A percentile compares a stretch with the other conserved stretches of the same genome.
Conservation (phyloP, 352 stramenopile species). For the Aphanomyces astaci region DNA sequence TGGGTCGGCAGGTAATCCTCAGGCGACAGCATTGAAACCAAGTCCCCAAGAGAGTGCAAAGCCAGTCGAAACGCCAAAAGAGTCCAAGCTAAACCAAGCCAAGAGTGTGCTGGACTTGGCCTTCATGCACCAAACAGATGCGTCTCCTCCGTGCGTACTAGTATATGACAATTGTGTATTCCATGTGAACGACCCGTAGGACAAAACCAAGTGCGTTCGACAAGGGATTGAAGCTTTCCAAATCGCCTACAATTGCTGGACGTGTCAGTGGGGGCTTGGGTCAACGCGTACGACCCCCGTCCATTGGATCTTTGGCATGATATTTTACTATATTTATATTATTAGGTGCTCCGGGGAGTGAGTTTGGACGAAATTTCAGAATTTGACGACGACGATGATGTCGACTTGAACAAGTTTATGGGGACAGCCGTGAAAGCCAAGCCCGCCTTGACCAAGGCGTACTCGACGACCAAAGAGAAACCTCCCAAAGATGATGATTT, state of each 20-base stretch:
- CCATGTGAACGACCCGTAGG: not conserved
- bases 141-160: not conserved
- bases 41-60: constrained; percentile 16
- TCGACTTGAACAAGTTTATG: constrained; percentile 73
- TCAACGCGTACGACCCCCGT: not conserved
- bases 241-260: not conserved
- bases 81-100: not conserved
- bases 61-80: constrained; percentile 17
- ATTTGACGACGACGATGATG: constrained; percentile 72
- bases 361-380: constrained; percentile 73
- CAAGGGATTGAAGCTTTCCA: not conserved
- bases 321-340: too few species aligned
- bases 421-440: constrained; percentile 18
- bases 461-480: not conserved
- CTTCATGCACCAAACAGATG: constrained; percentile 9
- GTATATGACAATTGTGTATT: constrained; percentile 1
- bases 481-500: constrained; percentile 15
- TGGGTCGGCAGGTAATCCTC: constrained; percentile 27
- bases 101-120: not conserved
- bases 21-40: constrained; percentile 23
- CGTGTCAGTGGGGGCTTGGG: not conserved
- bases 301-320: too few species aligned
- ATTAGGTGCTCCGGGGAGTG: constrained; percentile 41
- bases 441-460: not conserved
- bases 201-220: not conserved